Evolutionary conservation across 2,329 filamentous ascomycete species (phyloP), one percentile per base, ranked within the genome.

Genomic region (Penicillium janthinellum): DNA sequence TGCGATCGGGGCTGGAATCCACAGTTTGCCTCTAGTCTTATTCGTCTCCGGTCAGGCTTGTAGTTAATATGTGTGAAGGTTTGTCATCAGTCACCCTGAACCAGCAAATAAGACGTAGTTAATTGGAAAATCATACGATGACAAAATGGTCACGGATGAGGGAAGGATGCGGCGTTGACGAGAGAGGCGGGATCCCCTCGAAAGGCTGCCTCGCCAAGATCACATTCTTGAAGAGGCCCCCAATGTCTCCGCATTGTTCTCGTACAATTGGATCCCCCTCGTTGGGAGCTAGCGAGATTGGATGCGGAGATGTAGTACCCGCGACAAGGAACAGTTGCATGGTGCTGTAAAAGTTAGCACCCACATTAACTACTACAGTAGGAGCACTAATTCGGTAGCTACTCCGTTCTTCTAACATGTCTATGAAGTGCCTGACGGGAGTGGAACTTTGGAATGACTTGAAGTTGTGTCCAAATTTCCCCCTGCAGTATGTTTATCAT

Each of bases 1-100:
- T 53, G 10, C 54, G 54, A 62, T 58, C 52, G 58, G 39, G 55
- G 17, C 58, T 45, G 58, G 48, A 56, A n/a, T 35, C 45, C 2
- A 8, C 14, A n/a, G 20, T 47, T 31, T 28, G 45, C 45, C n/a
- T 49, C 45, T 35, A 12, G 28, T 52, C 20, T 15, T n/a, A 25
- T 42, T 47, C 17, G 37, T 37, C 37, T 41, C 52, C 35, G 22
- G 53, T 59, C 56, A 54, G 38, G 53, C 56, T 54, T 42, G 17
- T 25, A 53, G 20, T 20, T 20, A 20, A 54, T 56, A 15, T n/a
- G 28, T 20, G 12, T 25, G n/a, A 20, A 31, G 5, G 28, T 31
- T 31, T 1, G 22, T 56, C 20, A 48, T 35, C 22, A 28, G 28
- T 34, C 35, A n/a, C 28, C 20, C 10, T 10, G n/a, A 8, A 25